These are phyloP conservation scores for Ascodesmis nigricans DNA, from an alignment of 495 filamentous ascomycete genomes.

Conservation along the genomic window DNA sequence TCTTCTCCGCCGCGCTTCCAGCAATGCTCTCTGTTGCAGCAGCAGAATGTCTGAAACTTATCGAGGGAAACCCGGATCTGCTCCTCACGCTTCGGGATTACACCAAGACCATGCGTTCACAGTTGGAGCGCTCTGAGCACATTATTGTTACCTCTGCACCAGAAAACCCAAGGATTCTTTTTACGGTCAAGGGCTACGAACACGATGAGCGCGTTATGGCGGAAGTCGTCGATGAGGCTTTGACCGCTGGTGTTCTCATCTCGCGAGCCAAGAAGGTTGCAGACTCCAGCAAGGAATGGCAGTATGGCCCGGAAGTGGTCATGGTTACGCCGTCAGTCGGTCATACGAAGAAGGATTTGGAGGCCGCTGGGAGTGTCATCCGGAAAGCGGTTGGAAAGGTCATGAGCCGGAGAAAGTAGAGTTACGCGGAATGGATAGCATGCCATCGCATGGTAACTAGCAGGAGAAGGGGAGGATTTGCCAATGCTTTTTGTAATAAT, in stretches of 20 bases:
- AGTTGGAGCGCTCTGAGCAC: conserved; percentile 88
- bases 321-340: conserved; percentile 81
- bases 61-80: conserved; percentile 65
- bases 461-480: no score
- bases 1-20: conserved; percentile 82
- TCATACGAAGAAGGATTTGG: conserved; percentile 77
- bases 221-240: conserved; percentile 74
- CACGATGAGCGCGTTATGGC: conserved; percentile 75
- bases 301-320: conserved; percentile 42
- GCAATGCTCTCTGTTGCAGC: conserved; percentile 89
- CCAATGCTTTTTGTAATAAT: no score
- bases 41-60: conserved; percentile 60
- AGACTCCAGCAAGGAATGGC: conserved; percentile 29
- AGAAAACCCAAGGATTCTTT: conserved; percentile 70
- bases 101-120: conserved; percentile 55
- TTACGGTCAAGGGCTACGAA: conserved; percentile 53
- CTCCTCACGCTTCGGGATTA: conserved; percentile 57
- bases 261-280: conserved; percentile 60
- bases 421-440: no score
- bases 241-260: conserved; percentile 72
- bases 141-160: conserved; percentile 56
- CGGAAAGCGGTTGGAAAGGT: conserved; percentile 90
- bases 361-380: conserved; percentile 71
- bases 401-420: conserved; percentile 29
- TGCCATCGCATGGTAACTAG: no score